A percentile compares a stretch with the other conserved stretches of the same genome.
These are phyloP conservation scores for Exophiala aquamarina DNA, from an alignment of 2,329 filamentous ascomycete species.

Conservation along the genomic window DNA sequence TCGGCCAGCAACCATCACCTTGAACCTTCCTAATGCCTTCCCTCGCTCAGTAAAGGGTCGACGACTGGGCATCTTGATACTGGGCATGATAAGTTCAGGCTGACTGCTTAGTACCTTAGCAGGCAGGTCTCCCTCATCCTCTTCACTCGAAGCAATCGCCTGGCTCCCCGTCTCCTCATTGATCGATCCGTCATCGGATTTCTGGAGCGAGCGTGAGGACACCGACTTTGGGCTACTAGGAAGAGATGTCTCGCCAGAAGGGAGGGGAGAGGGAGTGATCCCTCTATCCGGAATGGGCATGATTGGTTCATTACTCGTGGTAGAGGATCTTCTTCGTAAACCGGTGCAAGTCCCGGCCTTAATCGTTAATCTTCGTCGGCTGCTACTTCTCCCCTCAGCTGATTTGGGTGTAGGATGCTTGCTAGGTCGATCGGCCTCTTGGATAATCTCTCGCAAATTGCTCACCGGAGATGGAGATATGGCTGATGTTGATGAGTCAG, in stretches of 20 bases:
- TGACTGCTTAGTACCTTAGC: conserved; percentile 37
- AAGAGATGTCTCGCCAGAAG: conserved; percentile 39
- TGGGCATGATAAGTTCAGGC: conserved; percentile 95
- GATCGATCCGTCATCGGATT: conserved; percentile 58
- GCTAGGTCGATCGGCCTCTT: conserved; percentile 31
- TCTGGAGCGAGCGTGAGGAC: conserved; percentile 58
- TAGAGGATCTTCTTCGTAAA: conserved; percentile 15
- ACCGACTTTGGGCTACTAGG: conserved; percentile 61
- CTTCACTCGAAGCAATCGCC: conserved; percentile 53
- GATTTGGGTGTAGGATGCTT: conserved; percentile 26
- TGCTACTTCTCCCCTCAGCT: conserved; percentile 32
- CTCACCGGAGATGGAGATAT: conserved; percentile 11
- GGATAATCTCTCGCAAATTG: conserved; percentile 36
- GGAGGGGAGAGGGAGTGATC: conserved; percentile 35
- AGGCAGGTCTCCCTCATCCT: conserved; percentile 48
- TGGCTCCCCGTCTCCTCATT: conserved; percentile 58
- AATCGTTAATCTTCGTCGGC: conserved; percentile 26
- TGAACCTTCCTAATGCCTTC: conserved; percentile 79
- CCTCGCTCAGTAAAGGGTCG: conserved; percentile 88
- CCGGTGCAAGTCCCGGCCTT: conserved; percentile 25
- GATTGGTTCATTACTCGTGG: conserved; percentile 27
- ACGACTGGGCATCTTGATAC: conserved; percentile 83
- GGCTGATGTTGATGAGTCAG: not conserved
- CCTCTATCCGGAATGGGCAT: conserved; percentile 26
- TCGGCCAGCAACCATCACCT: conserved; percentile 81